Percentiles rank a stretch among this genome's conserved stretches.
Evolutionary conservation across 2,329 filamentous ascomycete species (phyloP).

Genomic region (Ceratocystiopsis sp.): DNA sequence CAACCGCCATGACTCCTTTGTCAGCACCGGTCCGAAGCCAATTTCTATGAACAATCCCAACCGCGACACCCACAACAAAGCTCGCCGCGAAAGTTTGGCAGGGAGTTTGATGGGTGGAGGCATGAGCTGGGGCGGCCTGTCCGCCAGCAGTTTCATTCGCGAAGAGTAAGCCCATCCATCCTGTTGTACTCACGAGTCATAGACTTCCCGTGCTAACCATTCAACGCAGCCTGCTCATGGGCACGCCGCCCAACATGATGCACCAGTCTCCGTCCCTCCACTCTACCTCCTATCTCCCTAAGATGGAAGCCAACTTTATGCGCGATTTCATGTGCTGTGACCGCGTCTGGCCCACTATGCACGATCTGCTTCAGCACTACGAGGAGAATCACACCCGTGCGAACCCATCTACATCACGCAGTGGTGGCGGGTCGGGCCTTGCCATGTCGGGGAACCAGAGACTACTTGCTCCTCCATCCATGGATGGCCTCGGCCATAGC

Average conservation of each 20-base stretch:
- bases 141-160: conserved; percentile 89
- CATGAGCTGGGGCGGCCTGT: conserved; percentile 94
- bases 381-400: conserved; percentile 82
- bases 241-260: conserved; percentile 74
- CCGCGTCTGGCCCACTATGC: conserved; percentile 72
- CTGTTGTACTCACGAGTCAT: conserved; percentile 21
- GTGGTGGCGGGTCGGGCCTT: conserved; percentile 3
- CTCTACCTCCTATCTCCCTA: conserved; percentile 89
- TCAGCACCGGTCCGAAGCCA: conserved; percentile 47
- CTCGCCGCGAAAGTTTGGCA: conserved; percentile 43
- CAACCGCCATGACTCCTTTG: conserved; percentile 47
- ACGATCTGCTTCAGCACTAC: conserved; percentile 91
- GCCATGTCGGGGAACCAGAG: conserved; percentile 2
- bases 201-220: conserved; percentile 32
- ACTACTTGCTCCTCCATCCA: not conserved
- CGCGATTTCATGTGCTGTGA: conserved; percentile 93
- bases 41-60: conserved; percentile 51
- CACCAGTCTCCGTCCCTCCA: conserved; percentile 90
- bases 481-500: conserved; percentile 1
- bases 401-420: conserved; percentile 23
- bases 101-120: conserved; percentile 61
- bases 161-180: conserved; percentile 62
- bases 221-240: conserved; percentile 16
- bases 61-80: conserved; percentile 41
- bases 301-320: conserved; percentile 95